Evolutionary conservation across 1,284 basidiomycete genomes (phyloP).

Genomic region (Gomphus bonarii): DNA sequence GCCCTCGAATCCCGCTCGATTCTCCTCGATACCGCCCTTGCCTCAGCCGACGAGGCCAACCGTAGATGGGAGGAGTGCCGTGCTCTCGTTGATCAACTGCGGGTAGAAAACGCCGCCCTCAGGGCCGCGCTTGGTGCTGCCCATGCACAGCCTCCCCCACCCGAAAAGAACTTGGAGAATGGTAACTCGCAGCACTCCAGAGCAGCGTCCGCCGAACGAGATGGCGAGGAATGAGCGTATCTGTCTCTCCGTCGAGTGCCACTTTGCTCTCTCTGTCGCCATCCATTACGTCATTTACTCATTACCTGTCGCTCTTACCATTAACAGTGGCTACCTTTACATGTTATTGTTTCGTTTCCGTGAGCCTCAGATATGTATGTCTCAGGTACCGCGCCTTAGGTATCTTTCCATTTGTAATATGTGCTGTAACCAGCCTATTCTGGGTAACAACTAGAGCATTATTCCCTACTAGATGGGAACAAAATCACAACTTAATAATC

Average conservation of each 20-base stretch:
- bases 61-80: conserved; percentile 80
- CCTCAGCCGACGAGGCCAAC: conserved; percentile 76
- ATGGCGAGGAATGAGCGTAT: conserved; percentile 1
- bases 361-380: not conserved
- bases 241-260: not conserved
- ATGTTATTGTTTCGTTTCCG: not conserved
- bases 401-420: not conserved
- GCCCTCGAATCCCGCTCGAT: conserved; percentile 73
- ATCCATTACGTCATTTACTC: not conserved
- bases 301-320: not conserved
- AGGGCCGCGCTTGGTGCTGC: conserved; percentile 34
- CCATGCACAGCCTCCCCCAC: conserved; percentile 11
- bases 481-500: too few species aligned
- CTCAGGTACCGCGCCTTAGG: not conserved
- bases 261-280: not conserved
- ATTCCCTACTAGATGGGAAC: too few species aligned
- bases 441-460: not conserved
- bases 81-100: conserved; percentile 67
- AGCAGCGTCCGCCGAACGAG: conserved; percentile 4
- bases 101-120: conserved; percentile 66
- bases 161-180: conserved; percentile 4
- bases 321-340: not conserved
- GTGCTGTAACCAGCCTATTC: not conserved
- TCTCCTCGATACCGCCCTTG: conserved; percentile 69
- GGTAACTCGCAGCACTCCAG: conserved; percentile 5